Base-by-base conservation (phyloP, 2,329 filamentous ascomycete genomes). In the Didymella glomerata region DNA sequence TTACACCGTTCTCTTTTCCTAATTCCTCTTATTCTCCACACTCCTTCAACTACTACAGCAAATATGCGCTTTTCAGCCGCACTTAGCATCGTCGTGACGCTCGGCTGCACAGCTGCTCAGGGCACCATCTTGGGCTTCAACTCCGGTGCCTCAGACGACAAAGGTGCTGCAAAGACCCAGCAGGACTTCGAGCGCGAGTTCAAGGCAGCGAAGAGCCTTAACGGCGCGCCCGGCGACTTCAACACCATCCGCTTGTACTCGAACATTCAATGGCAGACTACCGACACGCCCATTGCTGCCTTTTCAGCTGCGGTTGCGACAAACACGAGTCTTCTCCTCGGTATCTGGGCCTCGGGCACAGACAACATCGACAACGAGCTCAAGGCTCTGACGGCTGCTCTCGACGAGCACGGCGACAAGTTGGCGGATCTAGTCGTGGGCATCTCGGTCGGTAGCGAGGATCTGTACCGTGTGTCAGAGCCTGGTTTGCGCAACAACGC, bases 231-330 rank as follows among this genome's bases (percentile, higher is more conserved):
- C 36, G 79, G 82, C 22, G 86, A 85, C 50, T 92, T 90, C 81
- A 89, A 80, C 69, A 87, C 85, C 58, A 88, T 87, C 48, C 86
- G 90, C 61, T 82, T 92, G 27, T 92, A 89, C 79, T 91, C 89
- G 68, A 91, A 86, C 83, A 82, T 90, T 50, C 89, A 92, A 83
- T 84, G 77, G 28, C 86, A 85, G 64, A 88, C 89, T 4, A 77
- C 84, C 61, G 86, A 83, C 76, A 82, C 83, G 18, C 86, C 87
- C 66, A 92, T 90, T 71, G 81, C 84, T 42, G 76, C 76, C 7
- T 72, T 77, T 60, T 66, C 71, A 2, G 74, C 76, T 28, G 76
- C 76, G 18, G 65, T 76, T 46, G 67, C 68, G 7, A 76, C 73
- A 1, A 71, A 73, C 48, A 72, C 75, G 16, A 76, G 72, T 62